Base-by-base conservation (phyloP, 208 protist genomes). In the Leishmania tarentolae region DNA sequence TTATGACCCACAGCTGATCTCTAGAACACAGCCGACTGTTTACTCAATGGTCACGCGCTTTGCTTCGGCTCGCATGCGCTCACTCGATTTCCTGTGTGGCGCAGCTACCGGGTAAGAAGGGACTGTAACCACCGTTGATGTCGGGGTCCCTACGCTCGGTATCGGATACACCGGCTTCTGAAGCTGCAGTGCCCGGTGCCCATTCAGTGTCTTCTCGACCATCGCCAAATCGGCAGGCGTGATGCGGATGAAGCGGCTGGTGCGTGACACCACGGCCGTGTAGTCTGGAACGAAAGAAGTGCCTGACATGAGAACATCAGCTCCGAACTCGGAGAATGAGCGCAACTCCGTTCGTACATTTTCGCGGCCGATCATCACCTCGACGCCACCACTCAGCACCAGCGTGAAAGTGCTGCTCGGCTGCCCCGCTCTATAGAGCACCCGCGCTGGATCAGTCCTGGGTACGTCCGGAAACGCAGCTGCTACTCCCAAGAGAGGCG, bases 311-410 rank as follows among this genome's bases (percentile, higher is more conserved):
- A 96, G 76, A 15, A 87, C 85, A 28, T 88, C 84, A 74, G 94
- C 93, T 8, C 89, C 91, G 46, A 96, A 80, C 0, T 82, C 53
- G 0, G 87, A 87, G 76, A 96, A 96, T 70, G 91, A 92, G n/a
- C 87, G 85, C 65, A 93, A 76, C 83, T 94, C 90, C 24, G 89
- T 88, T 53, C 70, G 57, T 47, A 96, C 78, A 40, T 63, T 76
- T 19, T 90, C 91, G 13, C 44, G 37, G 7, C 81, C 84, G 4
- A 92, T 42, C 11, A 63, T 53, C n/a, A 95, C 61, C 15, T 75
- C 79, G 47, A 94, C 74, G 11, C 87, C 89, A 56, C 93, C 93
- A 76, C 91, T 91, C 21, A 96, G 82, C 11, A 96, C n/a, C 24
- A 95, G 78, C 35, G 91, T 96, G 75, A 94, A 95, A 28, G 79